Evolutionary conservation across 306 rosid genomes (phyloP).

Genomic region (Medicago ruthenica): DNA sequence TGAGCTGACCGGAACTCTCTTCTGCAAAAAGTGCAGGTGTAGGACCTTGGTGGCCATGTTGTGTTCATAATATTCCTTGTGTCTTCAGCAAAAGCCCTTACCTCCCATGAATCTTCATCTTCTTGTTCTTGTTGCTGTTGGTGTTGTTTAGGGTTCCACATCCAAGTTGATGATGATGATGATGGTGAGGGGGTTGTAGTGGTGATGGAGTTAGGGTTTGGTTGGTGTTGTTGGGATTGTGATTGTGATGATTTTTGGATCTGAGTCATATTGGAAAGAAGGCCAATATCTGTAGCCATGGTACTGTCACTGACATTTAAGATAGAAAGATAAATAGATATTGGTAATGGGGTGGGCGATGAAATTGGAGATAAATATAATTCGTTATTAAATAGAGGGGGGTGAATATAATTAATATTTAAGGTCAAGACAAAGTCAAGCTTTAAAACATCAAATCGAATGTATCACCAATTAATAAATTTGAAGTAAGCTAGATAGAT

Average conservation of each 20-base stretch:
- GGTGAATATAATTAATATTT: constrained; percentile 33
- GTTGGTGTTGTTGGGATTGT: constrained; percentile 56
- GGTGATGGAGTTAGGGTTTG: constrained; percentile 55
- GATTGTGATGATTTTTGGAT: constrained; percentile 52
- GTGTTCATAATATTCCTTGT: constrained; percentile 76
- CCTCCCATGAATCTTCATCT: constrained; percentile 95
- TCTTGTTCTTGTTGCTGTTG: constrained; percentile 21
- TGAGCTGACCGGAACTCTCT: constrained; percentile 92
- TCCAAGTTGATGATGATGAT: constrained; percentile 41
- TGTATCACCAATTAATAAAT: constrained; percentile 61
- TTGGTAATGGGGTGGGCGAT: constrained; percentile 48
- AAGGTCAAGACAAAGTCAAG: constrained; percentile 60
- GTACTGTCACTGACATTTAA: constrained; percentile 65
- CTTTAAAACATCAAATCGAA: constrained; percentile 60
- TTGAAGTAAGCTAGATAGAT: constrained; percentile 37
- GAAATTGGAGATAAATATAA: constrained; percentile 31
- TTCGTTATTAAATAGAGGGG: constrained; percentile 51
- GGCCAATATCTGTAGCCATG: constrained; percentile 78
- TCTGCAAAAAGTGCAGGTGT: constrained; percentile 83
- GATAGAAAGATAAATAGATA: constrained; percentile 47
- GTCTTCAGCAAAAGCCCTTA: constrained; percentile 87
- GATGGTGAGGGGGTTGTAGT: neutral
- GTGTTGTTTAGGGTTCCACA: constrained; percentile 75
- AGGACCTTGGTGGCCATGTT: constrained; percentile 96
- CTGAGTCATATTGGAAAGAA: constrained; percentile 63